phyloP scores from a whole-genome alignment of 176 grass and related monocot species.

The Rhynchospora pubera region DNA sequence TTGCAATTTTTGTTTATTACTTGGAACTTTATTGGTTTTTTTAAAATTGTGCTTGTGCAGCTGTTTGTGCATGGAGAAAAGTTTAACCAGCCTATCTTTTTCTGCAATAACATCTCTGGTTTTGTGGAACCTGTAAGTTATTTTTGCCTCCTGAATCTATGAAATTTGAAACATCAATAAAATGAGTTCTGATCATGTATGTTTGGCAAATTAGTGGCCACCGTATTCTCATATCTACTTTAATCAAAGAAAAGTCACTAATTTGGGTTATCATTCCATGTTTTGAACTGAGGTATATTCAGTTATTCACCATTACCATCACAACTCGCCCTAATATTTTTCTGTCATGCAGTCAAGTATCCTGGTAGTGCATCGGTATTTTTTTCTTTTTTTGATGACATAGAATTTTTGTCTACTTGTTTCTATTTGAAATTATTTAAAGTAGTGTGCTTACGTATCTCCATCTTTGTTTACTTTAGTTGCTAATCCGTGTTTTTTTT shows the following conservation, averaged over 20 bases:
- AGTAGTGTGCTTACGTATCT: neutral
- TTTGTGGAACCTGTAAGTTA: slow-evolving; percentile 86
- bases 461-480: neutral
- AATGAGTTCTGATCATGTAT: neutral
- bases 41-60: slow-evolving; percentile 31
- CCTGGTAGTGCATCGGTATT: neutral
- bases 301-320: neutral
- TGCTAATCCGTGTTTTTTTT: slow-evolving; percentile 5
- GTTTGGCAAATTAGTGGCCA: neutral
- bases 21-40: slow-evolving; percentile 3
- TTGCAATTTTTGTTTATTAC: neutral
- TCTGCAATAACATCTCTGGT: slow-evolving; percentile 95
- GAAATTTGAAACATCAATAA: neutral
- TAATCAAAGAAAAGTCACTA: neutral
- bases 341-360: neutral
- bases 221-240: neutral
- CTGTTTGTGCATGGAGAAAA: slow-evolving; percentile 78
- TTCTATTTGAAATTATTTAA: neutral
- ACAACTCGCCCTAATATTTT: neutral
- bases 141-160: neutral
- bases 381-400: too few species aligned
- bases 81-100: slow-evolving; percentile 93
- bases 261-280: neutral
- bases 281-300: neutral
- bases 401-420: neutral